phyloP scores from a whole-genome alignment of 2,329 filamentous ascomycete species.

The Botryotinia globosa region DNA sequence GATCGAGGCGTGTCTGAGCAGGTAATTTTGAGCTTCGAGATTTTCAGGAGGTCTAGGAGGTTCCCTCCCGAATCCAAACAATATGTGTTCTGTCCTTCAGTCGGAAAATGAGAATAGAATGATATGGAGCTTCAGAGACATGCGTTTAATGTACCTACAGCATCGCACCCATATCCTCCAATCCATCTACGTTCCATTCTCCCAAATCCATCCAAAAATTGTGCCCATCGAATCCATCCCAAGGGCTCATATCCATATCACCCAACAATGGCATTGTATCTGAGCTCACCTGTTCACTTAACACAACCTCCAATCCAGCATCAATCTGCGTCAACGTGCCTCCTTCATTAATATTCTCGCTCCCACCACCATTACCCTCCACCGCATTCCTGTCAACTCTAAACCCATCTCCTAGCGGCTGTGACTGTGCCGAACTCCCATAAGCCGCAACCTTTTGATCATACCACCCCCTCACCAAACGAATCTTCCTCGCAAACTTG shows the following conservation, averaged over 20 bases:
- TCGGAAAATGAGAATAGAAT: neutral
- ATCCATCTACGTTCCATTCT: conserved; percentile 1
- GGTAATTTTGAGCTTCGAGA: neutral
- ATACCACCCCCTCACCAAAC: neutral
- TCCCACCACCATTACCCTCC: neutral
- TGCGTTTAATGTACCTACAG: neutral
- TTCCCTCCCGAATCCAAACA: neutral
- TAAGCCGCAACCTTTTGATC: neutral
- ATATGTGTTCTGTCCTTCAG: neutral
- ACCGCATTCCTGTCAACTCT: neutral
- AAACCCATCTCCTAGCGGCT: neutral
- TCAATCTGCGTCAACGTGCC: neutral
- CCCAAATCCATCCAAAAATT: conserved; percentile 8
- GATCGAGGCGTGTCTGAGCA: neutral
- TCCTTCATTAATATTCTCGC: neutral
- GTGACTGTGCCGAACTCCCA: neutral
- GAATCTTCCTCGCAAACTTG: conserved; percentile 14
- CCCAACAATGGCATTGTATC: neutral
- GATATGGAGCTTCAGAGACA: neutral
- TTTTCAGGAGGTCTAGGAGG: neutral
- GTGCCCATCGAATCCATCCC: neutral
- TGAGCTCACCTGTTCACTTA: neutral
- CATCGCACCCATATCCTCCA: neutral
- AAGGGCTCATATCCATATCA: neutral
- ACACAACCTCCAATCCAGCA: neutral